Conservation (phyloP, 345 rosid species). For the Draba incana region DNA sequence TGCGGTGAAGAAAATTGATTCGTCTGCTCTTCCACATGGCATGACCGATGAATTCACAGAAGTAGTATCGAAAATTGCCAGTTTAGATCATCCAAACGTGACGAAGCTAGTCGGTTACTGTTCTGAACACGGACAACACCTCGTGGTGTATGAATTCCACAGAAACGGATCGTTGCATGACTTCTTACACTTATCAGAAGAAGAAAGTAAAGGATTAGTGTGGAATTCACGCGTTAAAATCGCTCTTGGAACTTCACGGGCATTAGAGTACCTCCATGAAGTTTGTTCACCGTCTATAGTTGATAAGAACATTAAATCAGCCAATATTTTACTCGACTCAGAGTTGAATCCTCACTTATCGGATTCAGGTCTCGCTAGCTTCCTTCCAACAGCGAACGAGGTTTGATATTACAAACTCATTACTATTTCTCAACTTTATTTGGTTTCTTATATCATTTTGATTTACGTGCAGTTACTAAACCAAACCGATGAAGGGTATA, state of each 20-base stretch:
- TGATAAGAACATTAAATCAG: constrained; percentile 89
- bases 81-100: constrained; percentile 83
- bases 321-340: constrained; percentile 77
- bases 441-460: constrained; percentile 23
- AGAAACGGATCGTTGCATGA: constrained; percentile 91
- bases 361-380: constrained; percentile 83
- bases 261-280: constrained; percentile 96
- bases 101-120: constrained; percentile 92
- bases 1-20: constrained; percentile 93
- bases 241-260: constrained; percentile 94
- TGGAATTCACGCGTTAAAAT: constrained; percentile 95
- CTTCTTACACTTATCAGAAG: constrained; percentile 76
- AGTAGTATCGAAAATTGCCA: constrained; percentile 76
- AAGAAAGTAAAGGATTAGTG: constrained; percentile 71
- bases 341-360: constrained; percentile 96
- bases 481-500: constrained; percentile 63
- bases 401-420: constrained; percentile 38
- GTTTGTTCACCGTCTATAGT: constrained; percentile 87
- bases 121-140: constrained; percentile 91
- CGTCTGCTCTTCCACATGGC: constrained; percentile 65
- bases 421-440: background rate
- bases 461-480: constrained; percentile 57
- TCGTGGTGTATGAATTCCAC: constrained; percentile 82
- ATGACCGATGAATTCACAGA: constrained; percentile 69
- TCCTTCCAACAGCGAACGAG: constrained; percentile 78